Evolutionary conservation across 331 rosid species (phyloP).

Genomic region (Acacia concinna): DNA sequence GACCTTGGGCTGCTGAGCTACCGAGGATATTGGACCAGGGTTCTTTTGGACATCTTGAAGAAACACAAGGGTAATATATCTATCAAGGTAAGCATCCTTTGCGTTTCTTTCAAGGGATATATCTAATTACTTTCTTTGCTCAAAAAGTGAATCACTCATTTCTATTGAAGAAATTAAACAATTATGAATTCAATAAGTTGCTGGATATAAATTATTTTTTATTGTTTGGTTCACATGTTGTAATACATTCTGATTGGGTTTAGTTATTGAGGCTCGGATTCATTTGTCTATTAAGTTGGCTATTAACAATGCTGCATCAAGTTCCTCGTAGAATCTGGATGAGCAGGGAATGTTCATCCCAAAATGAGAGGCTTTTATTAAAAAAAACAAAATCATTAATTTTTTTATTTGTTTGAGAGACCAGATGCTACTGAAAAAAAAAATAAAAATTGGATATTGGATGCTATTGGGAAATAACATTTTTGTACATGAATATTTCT

Average conservation of each 20-base stretch:
- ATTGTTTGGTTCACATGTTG: neutral
- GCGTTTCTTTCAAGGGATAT: neutral
- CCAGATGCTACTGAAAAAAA: too few relatives aligned
- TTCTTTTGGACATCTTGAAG: conserved; percentile 88
- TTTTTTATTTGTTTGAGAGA: too few relatives aligned
- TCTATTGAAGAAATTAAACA: neutral
- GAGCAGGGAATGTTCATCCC: too few relatives aligned
- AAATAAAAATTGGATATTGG: too few relatives aligned
- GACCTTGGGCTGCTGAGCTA: conserved; percentile 95
- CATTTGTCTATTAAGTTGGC: neutral
- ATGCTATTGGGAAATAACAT: too few relatives aligned
- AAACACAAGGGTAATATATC: conserved; percentile 96
- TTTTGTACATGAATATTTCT: too few relatives aligned
- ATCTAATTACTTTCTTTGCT: neutral
- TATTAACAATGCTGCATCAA: neutral
- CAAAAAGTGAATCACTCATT: neutral
- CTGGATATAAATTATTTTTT: neutral
- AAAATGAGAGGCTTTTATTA: too few relatives aligned
- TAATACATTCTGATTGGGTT: neutral
- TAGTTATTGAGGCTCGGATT: neutral
- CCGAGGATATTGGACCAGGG: conserved; percentile 99
- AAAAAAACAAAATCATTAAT: too few relatives aligned
- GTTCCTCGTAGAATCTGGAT: too few relatives aligned
- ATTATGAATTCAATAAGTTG: neutral
- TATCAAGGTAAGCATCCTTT: conserved; percentile 64